Conservation (phyloP, 345 rosid genomes). For the Trapa bicornis region DNA sequence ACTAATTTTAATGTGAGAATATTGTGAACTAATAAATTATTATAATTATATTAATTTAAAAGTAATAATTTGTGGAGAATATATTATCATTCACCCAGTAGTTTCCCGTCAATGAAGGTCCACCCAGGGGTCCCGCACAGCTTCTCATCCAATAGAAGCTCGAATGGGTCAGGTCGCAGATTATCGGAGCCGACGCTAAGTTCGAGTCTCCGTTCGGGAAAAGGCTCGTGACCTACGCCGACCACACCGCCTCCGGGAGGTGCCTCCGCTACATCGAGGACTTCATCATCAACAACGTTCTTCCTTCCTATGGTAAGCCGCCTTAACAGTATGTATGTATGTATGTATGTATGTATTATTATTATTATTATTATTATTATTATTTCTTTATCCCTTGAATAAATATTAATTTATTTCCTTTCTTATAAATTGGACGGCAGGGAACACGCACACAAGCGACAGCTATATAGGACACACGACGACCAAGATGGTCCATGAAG, state of each 20-base stretch:
- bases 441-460: conserved; percentile 47
- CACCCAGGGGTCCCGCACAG: not conserved
- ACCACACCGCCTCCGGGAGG: conserved; percentile 51
- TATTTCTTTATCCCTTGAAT: too few relatives aligned
- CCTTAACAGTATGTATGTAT: too few relatives aligned
- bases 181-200: conserved; percentile 24
- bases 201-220: conserved; percentile 45
- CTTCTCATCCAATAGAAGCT: conserved; percentile 15
- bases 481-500: conserved; percentile 37
- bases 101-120: too few relatives aligned
- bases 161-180: conserved; percentile 39
- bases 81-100: too few relatives aligned
- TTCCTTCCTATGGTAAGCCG: conserved; percentile 38
- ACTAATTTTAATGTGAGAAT: too few relatives aligned
- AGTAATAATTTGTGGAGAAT: too few relatives aligned
- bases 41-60: too few relatives aligned
- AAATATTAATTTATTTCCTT: too few relatives aligned
- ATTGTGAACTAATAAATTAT: too few relatives aligned
- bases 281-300: conserved; percentile 35
- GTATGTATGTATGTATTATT: too few relatives aligned
- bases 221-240: conserved; percentile 37
- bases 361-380: too few relatives aligned
- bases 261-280: conserved; percentile 39
- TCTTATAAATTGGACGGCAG: conserved; percentile 6
- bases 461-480: conserved; percentile 43